Evolutionary conservation across 805 yeast genomes (phyloP).

Genomic region (Teunomyces lycoperdinae): DNA sequence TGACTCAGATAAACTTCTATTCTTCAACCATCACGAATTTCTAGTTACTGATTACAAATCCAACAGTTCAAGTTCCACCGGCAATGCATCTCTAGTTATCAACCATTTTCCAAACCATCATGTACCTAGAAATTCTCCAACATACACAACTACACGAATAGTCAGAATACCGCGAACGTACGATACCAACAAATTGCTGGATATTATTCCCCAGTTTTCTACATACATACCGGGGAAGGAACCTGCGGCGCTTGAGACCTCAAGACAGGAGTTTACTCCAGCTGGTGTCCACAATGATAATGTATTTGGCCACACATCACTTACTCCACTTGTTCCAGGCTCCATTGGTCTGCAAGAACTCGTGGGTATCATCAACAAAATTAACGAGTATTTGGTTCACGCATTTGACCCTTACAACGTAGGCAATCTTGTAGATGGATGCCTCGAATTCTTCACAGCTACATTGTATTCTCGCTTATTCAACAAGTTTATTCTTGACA

Average conservation of each 20-base stretch:
- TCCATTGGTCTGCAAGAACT: conserved; percentile 34
- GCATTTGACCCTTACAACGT: conserved; percentile 39
- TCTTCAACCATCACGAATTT: conserved; percentile 71
- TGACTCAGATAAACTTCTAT: conserved; percentile 19
- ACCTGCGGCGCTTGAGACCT: conserved; percentile 49
- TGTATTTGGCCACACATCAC: conserved; percentile 51
- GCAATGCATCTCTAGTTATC: conserved; percentile 40
- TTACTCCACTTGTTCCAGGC: conserved; percentile 41
- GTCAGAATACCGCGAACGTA: conserved; percentile 61
- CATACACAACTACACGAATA: conserved; percentile 46
- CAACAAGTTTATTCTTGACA: conserved; percentile 11
- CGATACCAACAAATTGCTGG: conserved; percentile 25
- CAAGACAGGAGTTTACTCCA: conserved; percentile 25
- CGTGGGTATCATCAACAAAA: conserved; percentile 32
- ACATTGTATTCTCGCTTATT: conserved; percentile 27
- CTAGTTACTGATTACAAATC: conserved; percentile 31
- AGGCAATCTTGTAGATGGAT: conserved; percentile 30
- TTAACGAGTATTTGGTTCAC: conserved; percentile 42
- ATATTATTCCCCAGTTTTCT: conserved; percentile 56
- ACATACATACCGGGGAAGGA: conserved; percentile 55
- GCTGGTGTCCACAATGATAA: conserved; percentile 40
- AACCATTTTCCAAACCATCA: conserved; percentile 69
- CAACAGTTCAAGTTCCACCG: conserved; percentile 10
- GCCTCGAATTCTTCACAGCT: conserved; percentile 40
- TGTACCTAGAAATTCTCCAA: conserved; percentile 25